A percentile compares a stretch with the other conserved stretches of the same genome.
phyloP scores from a whole-genome alignment of 305 asterid species.

The Andrographis paniculata region DNA sequence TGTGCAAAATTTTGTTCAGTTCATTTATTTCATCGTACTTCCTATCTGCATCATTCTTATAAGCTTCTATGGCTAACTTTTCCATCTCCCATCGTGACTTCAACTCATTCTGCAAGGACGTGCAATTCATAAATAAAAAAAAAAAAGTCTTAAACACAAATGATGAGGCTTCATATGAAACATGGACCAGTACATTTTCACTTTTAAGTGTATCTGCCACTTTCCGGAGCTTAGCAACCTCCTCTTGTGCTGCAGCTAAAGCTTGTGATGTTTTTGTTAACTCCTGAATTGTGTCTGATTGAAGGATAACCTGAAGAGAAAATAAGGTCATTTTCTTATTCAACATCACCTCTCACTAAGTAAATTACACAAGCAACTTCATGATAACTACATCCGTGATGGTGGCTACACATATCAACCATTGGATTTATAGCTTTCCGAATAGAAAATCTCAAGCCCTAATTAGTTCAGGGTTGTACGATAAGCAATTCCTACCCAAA shows the following conservation, averaged over 20 bases:
- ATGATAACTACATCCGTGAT: too few species aligned
- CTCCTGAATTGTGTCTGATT: constrained; percentile 95
- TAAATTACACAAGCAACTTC: too few species aligned
- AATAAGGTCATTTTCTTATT: constrained; percentile 1
- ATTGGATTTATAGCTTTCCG: too few species aligned
- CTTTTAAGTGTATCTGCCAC: constrained; percentile 42
- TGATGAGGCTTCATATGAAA: constrained; percentile 6
- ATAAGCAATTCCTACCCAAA: too few species aligned
- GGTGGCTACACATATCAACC: too few species aligned
- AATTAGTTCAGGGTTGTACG: too few species aligned
- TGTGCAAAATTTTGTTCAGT: constrained; percentile 79
- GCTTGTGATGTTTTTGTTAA: constrained; percentile 83
- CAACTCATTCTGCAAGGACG: constrained; percentile 46
- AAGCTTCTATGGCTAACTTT: constrained; percentile 55
- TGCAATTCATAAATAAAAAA: background rate
- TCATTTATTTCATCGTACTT: constrained; percentile 70
- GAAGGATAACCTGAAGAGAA: constrained; percentile 63
- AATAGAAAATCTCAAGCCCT: too few species aligned
- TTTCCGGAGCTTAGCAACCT: constrained; percentile 67
- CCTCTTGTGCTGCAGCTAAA: constrained; percentile 59
- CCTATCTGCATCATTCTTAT: constrained; percentile 66
- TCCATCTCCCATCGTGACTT: constrained; percentile 76
- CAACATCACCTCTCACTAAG: background rate
- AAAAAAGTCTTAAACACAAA: background rate
- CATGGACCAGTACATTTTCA: constrained; percentile 48